phyloP scores from a whole-genome alignment of 495 filamentous ascomycete genomes.

The Endocarpon pusillum region DNA sequence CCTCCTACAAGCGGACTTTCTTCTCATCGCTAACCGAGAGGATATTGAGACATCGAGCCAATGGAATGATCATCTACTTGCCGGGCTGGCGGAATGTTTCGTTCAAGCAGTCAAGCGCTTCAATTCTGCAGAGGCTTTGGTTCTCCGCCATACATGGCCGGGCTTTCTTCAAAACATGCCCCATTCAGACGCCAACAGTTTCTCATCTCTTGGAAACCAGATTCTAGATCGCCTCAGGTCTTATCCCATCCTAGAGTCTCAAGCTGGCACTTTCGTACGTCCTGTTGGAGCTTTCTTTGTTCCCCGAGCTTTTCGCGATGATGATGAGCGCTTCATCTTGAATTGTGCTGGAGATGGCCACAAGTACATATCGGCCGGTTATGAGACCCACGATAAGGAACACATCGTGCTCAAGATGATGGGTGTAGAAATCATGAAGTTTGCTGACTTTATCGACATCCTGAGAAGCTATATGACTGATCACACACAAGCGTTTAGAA shows the following conservation, averaged over 20 bases:
- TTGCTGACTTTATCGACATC: background rate
- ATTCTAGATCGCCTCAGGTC: background rate
- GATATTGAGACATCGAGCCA: conserved; percentile 6
- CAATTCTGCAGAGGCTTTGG: conserved; percentile 1
- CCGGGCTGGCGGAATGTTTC: conserved; percentile 11
- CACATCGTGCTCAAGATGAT: background rate
- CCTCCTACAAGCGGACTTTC: conserved; percentile 11
- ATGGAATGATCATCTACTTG: conserved; percentile 10
- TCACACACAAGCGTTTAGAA: no score
- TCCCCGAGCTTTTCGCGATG: background rate
- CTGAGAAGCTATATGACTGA: no score
- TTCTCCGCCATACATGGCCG: conserved; percentile 1
- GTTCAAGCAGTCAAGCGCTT: conserved; percentile 12
- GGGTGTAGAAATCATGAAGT: background rate
- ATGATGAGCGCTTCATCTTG: background rate
- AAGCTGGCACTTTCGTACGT: background rate
- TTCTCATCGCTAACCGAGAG: conserved; percentile 8
- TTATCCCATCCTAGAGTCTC: background rate
- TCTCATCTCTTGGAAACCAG: background rate
- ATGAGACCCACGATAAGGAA: background rate
- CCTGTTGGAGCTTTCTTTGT: background rate
- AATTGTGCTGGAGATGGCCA: background rate
- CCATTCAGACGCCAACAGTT: background rate
- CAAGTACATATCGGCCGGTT: background rate
- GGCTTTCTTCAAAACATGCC: background rate